A percentile compares a stretch with the other conserved stretches of the same genome.
phyloP scores from a whole-genome alignment of 148 eudicot genomes.

The Fagopyrum tataricum region DNA sequence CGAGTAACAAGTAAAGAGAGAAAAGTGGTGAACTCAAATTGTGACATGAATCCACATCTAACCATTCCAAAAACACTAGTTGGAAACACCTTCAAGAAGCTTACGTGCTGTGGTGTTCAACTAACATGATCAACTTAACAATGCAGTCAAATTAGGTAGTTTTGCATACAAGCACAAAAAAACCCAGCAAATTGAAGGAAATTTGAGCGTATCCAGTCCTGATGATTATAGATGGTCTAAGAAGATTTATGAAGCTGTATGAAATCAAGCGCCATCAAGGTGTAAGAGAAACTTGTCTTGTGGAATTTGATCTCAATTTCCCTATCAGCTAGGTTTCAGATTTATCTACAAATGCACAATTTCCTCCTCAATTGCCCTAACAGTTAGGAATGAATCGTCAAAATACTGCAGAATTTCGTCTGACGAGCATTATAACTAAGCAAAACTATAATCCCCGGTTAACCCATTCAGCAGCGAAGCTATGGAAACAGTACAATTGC shows the following conservation, averaged over 20 bases:
- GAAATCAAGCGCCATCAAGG: neutral
- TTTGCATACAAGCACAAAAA: neutral
- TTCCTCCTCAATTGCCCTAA: neutral
- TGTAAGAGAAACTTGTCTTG: neutral
- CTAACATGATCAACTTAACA: neutral
- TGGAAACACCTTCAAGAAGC: neutral
- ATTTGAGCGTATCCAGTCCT: neutral
- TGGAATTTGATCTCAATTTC: neutral
- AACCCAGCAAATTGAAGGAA: neutral
- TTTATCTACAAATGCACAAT: neutral
- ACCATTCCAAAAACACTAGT: neutral
- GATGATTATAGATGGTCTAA: neutral
- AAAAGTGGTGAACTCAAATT: neutral
- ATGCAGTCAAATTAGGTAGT: neutral
- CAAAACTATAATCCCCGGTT: neutral
- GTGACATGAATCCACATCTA: neutral
- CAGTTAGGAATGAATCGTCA: neutral
- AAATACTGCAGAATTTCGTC: neutral
- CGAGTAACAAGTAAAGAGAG: neutral
- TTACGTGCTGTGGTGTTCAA: neutral
- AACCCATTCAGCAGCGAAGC: neutral
- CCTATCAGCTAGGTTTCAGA: neutral
- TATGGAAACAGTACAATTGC: neutral
- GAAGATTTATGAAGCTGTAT: neutral
- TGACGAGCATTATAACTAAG: neutral